Evolutionary conservation across 805 yeast species (phyloP).

Genomic region (Grigorovia yakushimaensis): DNA sequence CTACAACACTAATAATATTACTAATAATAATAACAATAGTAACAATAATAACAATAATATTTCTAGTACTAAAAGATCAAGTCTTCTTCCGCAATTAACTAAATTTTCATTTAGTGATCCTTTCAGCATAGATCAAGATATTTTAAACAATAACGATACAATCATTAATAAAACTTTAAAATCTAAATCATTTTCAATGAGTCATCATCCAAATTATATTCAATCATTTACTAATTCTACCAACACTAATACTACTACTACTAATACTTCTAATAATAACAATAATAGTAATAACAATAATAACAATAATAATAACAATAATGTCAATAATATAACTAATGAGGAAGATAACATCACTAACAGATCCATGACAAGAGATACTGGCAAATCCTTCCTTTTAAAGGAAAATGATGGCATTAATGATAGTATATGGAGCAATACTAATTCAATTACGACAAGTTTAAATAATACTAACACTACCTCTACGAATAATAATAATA

Average conservation of each 20-base stretch:
- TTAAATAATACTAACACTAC: no score
- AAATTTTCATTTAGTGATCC: slow-evolving; percentile 65
- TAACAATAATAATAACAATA: not conserved
- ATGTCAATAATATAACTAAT: not conserved
- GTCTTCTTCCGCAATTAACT: slow-evolving; percentile 51
- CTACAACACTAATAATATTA: slow-evolving; percentile 1
- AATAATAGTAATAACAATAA: not conserved
- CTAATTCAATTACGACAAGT: slow-evolving; percentile 4
- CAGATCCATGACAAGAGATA: slow-evolving; percentile 23
- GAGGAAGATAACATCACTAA: not conserved
- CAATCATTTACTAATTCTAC: not conserved
- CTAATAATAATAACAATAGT: slow-evolving; percentile 3
- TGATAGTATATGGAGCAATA: slow-evolving; percentile 28
- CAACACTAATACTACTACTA: not conserved
- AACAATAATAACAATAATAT: not conserved
- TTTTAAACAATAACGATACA: not conserved
- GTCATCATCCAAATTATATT: slow-evolving; percentile 1
- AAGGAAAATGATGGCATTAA: slow-evolving; percentile 32
- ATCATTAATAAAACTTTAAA: not conserved
- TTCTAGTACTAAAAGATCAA: slow-evolving; percentile 18
- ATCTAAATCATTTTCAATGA: slow-evolving; percentile 2
- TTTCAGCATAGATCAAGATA: slow-evolving; percentile 29
- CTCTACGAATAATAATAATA: not conserved
- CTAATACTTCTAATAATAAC: slow-evolving; percentile 6
- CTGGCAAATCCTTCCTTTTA: slow-evolving; percentile 33